Percentiles rank a stretch among this genome's conserved stretches.
phyloP scores from a whole-genome alignment of 768 basidiomycete species.

The Candolleomyces efflorescens region DNA sequence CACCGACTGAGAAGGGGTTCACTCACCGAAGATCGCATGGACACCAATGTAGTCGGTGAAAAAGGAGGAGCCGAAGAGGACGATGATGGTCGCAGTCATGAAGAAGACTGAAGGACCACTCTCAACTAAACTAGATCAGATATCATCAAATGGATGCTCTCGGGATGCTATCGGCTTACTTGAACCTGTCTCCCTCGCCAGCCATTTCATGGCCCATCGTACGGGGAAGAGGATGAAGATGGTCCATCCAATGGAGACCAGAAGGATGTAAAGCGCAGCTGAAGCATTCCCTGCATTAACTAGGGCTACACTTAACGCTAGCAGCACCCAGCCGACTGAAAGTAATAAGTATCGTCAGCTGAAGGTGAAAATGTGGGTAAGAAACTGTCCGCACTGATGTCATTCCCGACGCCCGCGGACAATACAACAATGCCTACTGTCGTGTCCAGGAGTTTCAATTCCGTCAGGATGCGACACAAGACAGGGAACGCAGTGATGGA shows the following conservation, averaged over 20 bases:
- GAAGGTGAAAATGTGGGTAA: no score
- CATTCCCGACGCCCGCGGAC: conserved; percentile 88
- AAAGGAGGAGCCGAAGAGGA: conserved; percentile 74
- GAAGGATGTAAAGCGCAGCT: conserved; percentile 75
- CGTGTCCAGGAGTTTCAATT: conserved; percentile 88
- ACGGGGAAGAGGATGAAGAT: conserved; percentile 65
- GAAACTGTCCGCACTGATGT: no score
- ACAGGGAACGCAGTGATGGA: conserved; percentile 87
- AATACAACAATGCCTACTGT: conserved; percentile 91
- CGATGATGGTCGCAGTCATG: conserved; percentile 75
- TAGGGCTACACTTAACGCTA: conserved; percentile 80
- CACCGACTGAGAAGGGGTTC: not conserved
- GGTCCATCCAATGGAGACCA: conserved; percentile 62
- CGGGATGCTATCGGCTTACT: conserved; percentile 37
- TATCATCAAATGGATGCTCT: no score
- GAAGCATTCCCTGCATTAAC: conserved; percentile 74
- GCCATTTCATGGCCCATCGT: conserved; percentile 60
- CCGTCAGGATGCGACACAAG: conserved; percentile 82
- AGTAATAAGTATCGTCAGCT: no score
- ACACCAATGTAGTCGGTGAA: conserved; percentile 86
- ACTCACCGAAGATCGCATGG: conserved; percentile 60
- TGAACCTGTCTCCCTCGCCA: conserved; percentile 67
- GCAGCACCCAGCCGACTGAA: conserved; percentile 70
- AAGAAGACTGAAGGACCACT: conserved; percentile 56
- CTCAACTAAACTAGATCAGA: no score